Percentiles rank a stretch among this genome's conserved stretches.
phyloP scores from a whole-genome alignment of 2,329 filamentous ascomycete species.

The Fusarium anguioides region DNA sequence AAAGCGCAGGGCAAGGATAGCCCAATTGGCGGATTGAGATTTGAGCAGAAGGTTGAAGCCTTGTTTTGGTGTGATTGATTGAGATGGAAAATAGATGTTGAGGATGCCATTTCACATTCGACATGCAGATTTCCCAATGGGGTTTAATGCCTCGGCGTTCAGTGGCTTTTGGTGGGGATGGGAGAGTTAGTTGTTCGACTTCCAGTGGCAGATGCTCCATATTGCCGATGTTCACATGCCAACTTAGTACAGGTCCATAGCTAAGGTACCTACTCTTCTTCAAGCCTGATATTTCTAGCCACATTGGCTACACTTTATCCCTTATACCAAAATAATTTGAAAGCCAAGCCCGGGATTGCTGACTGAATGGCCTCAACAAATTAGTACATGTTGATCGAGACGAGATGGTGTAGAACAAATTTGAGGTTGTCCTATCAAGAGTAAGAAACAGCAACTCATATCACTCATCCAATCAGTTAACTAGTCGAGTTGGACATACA shows the following conservation, averaged over 20 bases:
- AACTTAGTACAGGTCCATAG: too few relatives aligned
- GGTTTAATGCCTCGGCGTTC: constrained; percentile 24
- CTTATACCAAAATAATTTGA: background rate
- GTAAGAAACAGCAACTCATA: background rate
- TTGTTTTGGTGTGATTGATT: background rate
- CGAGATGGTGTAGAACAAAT: background rate
- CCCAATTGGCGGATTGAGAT: background rate
- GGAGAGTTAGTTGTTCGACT: background rate
- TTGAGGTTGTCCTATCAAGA: background rate
- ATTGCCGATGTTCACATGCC: background rate
- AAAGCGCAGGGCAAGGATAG: background rate
- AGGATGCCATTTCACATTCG: constrained; percentile 26
- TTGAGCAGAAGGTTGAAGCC: background rate
- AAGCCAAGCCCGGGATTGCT: background rate
- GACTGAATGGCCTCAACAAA: background rate
- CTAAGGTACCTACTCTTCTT: too few relatives aligned
- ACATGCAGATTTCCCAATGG: constrained; percentile 21
- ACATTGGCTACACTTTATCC: too few relatives aligned
- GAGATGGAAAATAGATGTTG: constrained; percentile 35
- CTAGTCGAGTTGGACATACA: too few relatives aligned
- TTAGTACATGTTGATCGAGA: background rate
- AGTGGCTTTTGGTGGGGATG: constrained; percentile 14
- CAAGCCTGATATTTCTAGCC: background rate
- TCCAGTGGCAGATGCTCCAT: background rate
- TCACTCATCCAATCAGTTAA: background rate